A percentile compares a stretch with the other conserved stretches of the same genome.
Evolutionary conservation across 805 yeast genomes (phyloP).

Genomic region (Tetrapisispora fleetii): DNA sequence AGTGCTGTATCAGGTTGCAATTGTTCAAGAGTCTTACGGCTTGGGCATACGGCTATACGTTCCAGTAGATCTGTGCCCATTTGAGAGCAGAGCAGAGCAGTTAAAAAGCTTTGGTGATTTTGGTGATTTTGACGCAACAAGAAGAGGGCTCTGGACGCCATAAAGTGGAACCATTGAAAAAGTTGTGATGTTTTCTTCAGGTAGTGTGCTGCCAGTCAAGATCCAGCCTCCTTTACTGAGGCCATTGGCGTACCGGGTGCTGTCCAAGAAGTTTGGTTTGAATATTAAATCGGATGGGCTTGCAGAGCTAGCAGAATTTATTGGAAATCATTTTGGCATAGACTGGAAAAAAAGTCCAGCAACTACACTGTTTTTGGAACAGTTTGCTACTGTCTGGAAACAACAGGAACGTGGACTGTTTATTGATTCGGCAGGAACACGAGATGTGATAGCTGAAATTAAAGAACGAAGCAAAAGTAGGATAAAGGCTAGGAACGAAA

Average conservation of each 20-base stretch:
- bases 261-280: slow-evolving; percentile 87
- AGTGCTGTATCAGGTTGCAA: no score
- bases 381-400: slow-evolving; percentile 75
- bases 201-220: slow-evolving; percentile 53
- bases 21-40: no score
- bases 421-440: slow-evolving; percentile 64
- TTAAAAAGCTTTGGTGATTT: no score
- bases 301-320: slow-evolving; percentile 55
- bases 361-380: slow-evolving; percentile 43
- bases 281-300: slow-evolving; percentile 83
- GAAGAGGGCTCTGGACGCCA: no score
- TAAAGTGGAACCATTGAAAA: no score
- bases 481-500: background rate
- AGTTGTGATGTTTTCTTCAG: slow-evolving; percentile 13
- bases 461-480: slow-evolving; percentile 25
- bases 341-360: slow-evolving; percentile 55
- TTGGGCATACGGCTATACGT: no score
- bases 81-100: no score
- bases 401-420: slow-evolving; percentile 82
- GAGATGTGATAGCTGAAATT: slow-evolving; percentile 53
- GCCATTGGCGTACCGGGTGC: slow-evolving; percentile 81
- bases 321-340: slow-evolving; percentile 70
- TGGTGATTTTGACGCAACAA: no score
- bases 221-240: slow-evolving; percentile 75
- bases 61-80: no score